Evolutionary conservation across 108 stramenopile species (phyloP).

Genomic region (Bacterosira constricta): DNA sequence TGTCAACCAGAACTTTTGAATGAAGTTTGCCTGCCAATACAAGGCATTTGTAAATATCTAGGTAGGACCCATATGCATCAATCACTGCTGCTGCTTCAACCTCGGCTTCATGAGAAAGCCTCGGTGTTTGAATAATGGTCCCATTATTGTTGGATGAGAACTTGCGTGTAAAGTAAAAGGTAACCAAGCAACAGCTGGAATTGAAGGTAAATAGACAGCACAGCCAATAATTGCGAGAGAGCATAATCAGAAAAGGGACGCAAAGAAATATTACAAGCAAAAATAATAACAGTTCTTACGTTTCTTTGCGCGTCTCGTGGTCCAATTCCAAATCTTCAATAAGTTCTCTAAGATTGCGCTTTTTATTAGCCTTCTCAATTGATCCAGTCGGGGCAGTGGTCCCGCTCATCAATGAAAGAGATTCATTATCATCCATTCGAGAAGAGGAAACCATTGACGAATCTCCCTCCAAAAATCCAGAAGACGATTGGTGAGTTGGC

Average conservation of each 20-base stretch:
- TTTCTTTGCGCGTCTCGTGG: constrained; percentile 71
- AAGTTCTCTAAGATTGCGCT: constrained; percentile 58
- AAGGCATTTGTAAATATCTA: constrained; percentile 71
- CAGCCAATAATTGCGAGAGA: too few relatives aligned
- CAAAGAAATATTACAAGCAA: too few relatives aligned
- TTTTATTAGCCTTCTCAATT: constrained; percentile 23
- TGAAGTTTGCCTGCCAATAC: constrained; percentile 57
- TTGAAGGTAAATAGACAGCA: too few relatives aligned
- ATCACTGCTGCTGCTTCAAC: constrained; percentile 55
- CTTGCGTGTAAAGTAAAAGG: constrained; percentile 78
- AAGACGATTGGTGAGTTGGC: constrained; percentile 49
- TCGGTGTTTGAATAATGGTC: not conserved
- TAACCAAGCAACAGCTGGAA: constrained; percentile 74
- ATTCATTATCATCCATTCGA: constrained; percentile 47
- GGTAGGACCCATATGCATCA: constrained; percentile 74
- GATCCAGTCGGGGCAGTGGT: constrained; percentile 26
- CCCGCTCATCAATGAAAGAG: constrained; percentile 60
- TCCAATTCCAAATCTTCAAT: constrained; percentile 78
- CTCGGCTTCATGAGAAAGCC: constrained; percentile 23
- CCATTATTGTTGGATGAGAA: not conserved
- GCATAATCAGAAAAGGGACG: too few relatives aligned
- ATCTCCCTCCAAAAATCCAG: constrained; percentile 17
- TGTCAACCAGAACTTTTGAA: constrained; percentile 49
- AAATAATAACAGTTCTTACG: constrained; percentile 63
- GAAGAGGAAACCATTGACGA: constrained; percentile 42